These are phyloP conservation scores for Mycosphaerelloides madeirae DNA, from an alignment of 2,329 filamentous ascomycete genomes.

Conservation along the genomic window DNA sequence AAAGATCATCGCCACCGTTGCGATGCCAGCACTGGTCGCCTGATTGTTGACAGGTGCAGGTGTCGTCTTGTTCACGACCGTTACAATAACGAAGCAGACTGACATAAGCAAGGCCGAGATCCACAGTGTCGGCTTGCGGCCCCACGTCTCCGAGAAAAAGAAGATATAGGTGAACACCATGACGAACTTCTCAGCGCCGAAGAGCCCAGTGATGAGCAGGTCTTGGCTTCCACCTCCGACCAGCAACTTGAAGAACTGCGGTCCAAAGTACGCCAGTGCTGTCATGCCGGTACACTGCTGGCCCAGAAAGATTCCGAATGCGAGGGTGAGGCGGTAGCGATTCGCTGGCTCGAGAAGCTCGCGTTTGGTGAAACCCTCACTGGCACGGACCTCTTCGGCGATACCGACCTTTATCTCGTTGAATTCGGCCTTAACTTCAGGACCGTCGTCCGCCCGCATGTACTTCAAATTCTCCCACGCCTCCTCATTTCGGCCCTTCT, in stretches of 20 bases:
- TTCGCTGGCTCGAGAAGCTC: constrained; percentile 45
- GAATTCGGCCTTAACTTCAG: constrained; percentile 41
- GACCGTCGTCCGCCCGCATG: constrained; percentile 45
- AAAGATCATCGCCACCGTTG: constrained; percentile 53
- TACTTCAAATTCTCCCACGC: constrained; percentile 48
- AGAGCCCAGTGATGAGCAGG: constrained; percentile 50
- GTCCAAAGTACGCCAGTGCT: constrained; percentile 52
- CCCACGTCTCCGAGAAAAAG: constrained; percentile 49
- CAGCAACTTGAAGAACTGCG: constrained; percentile 52
- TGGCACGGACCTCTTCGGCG: constrained; percentile 43
- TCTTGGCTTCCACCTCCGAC: constrained; percentile 44
- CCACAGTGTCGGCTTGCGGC: constrained; percentile 31
- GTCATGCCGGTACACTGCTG: constrained; percentile 53
- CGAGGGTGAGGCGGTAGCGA: constrained; percentile 43
- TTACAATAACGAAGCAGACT: constrained; percentile 32
- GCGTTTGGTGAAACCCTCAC: constrained; percentile 26
- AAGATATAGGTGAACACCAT: constrained; percentile 47
- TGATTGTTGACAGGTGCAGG: constrained; percentile 23
- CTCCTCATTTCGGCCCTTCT: constrained; percentile 42
- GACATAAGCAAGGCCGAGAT: constrained; percentile 32
- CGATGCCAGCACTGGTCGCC: constrained; percentile 40
- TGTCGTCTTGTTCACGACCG: constrained; percentile 31
- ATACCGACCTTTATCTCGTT: constrained; percentile 48
- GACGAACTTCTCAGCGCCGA: constrained; percentile 51
- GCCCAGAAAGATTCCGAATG: constrained; percentile 48